Percentiles rank a stretch among this genome's conserved stretches.
Evolutionary conservation across 2,329 filamentous ascomycete species (phyloP).

Genomic region (Ambrosiella cleistominuta): DNA sequence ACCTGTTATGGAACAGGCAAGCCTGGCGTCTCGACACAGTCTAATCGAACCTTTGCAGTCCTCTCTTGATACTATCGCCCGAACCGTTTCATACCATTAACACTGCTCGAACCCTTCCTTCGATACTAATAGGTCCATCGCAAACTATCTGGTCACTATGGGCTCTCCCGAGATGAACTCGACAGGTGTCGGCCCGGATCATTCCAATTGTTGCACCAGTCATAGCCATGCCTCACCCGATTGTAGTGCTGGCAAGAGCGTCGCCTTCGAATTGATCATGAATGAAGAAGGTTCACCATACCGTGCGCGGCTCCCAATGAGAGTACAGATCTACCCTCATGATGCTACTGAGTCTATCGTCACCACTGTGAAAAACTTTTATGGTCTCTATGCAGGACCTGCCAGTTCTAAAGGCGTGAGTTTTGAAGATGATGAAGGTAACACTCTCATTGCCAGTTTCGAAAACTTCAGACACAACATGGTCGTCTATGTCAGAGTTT

Average conservation of each 20-base stretch:
- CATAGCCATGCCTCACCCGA: slow-evolving; percentile 5
- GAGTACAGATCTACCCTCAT: slow-evolving; percentile 82
- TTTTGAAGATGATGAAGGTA: slow-evolving; percentile 81
- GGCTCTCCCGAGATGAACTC: slow-evolving; percentile 10
- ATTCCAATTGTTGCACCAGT: slow-evolving; percentile 1
- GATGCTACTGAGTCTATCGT: slow-evolving; percentile 97
- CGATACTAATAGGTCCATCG: neutral
- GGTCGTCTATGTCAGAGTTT: slow-evolving; percentile 81
- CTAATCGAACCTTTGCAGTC: slow-evolving; percentile 1
- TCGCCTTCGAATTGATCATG: slow-evolving; percentile 63
- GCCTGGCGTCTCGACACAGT: slow-evolving; percentile 5
- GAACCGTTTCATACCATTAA: slow-evolving; percentile 4
- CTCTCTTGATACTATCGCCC: slow-evolving; percentile 8
- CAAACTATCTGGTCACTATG: slow-evolving; percentile 3
- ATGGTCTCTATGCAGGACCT: slow-evolving; percentile 71
- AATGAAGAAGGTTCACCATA: slow-evolving; percentile 39
- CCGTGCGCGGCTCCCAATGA: slow-evolving; percentile 62
- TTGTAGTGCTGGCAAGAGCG: slow-evolving; percentile 38
- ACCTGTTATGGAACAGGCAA: slow-evolving; percentile 11
- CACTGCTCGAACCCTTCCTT: neutral
- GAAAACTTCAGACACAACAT: slow-evolving; percentile 91
- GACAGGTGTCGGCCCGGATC: slow-evolving; percentile 4
- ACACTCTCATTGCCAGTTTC: slow-evolving; percentile 84
- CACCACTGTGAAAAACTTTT: slow-evolving; percentile 97
- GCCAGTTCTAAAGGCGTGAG: slow-evolving; percentile 63